Percentiles rank a stretch among this genome's conserved stretches.
phyloP scores from a whole-genome alignment of 2,329 filamentous ascomycete genomes.

The Paramyrothecium sp. region DNA sequence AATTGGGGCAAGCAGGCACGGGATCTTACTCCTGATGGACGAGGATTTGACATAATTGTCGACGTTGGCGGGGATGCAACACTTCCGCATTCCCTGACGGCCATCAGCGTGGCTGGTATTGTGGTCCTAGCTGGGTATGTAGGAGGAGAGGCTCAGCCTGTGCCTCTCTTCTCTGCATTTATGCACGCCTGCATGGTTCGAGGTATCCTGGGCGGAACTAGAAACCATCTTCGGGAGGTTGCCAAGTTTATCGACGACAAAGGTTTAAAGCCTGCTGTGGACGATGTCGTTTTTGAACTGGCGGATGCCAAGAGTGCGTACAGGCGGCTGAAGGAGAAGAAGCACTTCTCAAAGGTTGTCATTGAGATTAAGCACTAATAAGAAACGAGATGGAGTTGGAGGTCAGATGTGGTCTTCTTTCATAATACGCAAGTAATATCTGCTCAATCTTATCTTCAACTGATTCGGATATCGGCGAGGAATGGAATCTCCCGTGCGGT shows the following conservation, averaged over 20 bases:
- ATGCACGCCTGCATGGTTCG: conserved; percentile 24
- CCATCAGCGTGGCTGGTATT: conserved; percentile 36
- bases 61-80: conserved; percentile 68
- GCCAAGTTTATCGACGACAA: conserved; percentile 29
- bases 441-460: too few relatives aligned
- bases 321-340: not conserved
- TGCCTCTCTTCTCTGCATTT: conserved; percentile 21
- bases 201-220: conserved; percentile 23
- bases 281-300: not conserved
- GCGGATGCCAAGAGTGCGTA: not conserved
- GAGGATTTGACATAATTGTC: conserved; percentile 60
- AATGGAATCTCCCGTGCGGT: too few relatives aligned
- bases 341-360: not conserved
- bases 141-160: conserved; percentile 14
- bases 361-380: not conserved
- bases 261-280: conserved; percentile 21
- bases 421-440: too few relatives aligned
- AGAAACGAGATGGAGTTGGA: too few relatives aligned
- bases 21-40: conserved; percentile 40
- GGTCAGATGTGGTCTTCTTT: too few relatives aligned
- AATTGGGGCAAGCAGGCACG: conserved; percentile 58
- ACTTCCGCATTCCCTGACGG: conserved; percentile 53
- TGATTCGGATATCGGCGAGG: too few relatives aligned
- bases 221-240: conserved; percentile 24
- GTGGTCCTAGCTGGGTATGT: conserved; percentile 29